phyloP scores from a whole-genome alignment of 208 protist genomes.

The Crithidia mellificae region DNA sequence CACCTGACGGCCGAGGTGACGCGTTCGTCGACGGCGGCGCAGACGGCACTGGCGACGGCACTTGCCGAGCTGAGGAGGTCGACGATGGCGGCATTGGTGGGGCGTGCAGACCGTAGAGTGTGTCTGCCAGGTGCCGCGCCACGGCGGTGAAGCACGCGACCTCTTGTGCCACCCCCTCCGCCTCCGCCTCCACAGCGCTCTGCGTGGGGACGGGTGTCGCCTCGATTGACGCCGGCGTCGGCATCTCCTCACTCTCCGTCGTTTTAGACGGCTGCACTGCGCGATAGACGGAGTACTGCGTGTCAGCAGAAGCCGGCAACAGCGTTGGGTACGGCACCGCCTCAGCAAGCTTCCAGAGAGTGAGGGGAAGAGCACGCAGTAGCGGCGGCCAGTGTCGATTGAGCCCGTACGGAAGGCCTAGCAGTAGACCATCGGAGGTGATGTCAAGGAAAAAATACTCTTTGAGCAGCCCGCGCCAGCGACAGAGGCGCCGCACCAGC shows the following conservation, averaged over 20 bases:
- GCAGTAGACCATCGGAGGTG: constrained; percentile 44
- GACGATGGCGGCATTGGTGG: constrained; percentile 7
- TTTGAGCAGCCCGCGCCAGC: constrained; percentile 71
- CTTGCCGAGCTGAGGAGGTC: neutral
- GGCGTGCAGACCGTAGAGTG: constrained; percentile 57
- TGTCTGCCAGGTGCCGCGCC: constrained; percentile 66
- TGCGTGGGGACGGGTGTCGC: constrained; percentile 2
- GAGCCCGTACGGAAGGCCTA: constrained; percentile 61
- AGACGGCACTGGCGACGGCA: too few species aligned
- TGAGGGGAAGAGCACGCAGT: constrained; percentile 64
- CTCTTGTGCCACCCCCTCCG: constrained; percentile 53
- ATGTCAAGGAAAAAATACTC: constrained; percentile 83
- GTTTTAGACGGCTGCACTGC: neutral
- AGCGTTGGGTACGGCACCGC: constrained; percentile 63
- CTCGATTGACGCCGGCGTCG: neutral
- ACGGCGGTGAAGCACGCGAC: constrained; percentile 68
- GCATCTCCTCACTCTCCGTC: neutral
- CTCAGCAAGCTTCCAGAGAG: constrained; percentile 63
- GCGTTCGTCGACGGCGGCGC: too few species aligned
- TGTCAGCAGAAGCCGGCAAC: neutral
- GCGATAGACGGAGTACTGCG: neutral
- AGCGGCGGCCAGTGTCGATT: constrained; percentile 70
- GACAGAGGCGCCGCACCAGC: constrained; percentile 50
- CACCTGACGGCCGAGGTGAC: neutral
- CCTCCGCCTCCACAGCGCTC: constrained; percentile 30